Evolutionary conservation across 192 early-diverging fungal species (phyloP).

Genomic region (Mortierella alpina): DNA sequence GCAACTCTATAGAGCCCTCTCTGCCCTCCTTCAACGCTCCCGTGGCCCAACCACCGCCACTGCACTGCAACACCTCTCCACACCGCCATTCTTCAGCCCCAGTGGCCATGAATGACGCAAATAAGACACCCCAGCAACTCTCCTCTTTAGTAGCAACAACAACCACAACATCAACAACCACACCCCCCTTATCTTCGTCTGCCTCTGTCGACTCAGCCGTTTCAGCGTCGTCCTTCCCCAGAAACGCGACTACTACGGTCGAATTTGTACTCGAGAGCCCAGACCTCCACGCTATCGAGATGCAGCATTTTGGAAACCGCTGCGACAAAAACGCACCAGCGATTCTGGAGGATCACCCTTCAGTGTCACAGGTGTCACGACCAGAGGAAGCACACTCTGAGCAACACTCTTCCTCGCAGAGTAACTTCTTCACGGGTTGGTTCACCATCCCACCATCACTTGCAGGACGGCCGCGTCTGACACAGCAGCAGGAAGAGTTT

Average conservation of each 20-base stretch:
- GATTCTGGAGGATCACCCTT: background rate
- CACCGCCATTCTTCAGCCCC: background rate
- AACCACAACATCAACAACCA: no score
- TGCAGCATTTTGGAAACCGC: conserved; percentile 20
- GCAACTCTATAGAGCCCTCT: background rate
- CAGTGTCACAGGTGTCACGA: background rate
- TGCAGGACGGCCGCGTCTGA: conserved; percentile 15
- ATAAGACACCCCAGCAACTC: no score
- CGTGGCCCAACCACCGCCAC: conserved; percentile 7
- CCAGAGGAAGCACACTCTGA: background rate
- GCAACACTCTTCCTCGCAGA: no score
- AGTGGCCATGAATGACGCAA: no score
- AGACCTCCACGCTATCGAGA: conserved; percentile 7
- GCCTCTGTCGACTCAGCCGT: background rate
- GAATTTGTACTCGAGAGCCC: conserved; percentile 22
- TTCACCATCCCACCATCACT: conserved; percentile 30
- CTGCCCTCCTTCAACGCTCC: background rate
- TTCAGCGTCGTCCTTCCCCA: background rate
- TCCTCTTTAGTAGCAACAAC: no score
- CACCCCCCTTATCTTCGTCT: background rate
- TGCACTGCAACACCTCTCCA: conserved; percentile 9
- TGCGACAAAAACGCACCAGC: background rate
- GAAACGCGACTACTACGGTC: background rate
- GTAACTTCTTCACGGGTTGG: conserved; percentile 22
- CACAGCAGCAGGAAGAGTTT: conserved; percentile 6